Percentiles rank a stretch among this genome's conserved stretches.
phyloP scores from a whole-genome alignment of 2,329 filamentous ascomycete genomes.

The Hyphodiscus sp. region DNA sequence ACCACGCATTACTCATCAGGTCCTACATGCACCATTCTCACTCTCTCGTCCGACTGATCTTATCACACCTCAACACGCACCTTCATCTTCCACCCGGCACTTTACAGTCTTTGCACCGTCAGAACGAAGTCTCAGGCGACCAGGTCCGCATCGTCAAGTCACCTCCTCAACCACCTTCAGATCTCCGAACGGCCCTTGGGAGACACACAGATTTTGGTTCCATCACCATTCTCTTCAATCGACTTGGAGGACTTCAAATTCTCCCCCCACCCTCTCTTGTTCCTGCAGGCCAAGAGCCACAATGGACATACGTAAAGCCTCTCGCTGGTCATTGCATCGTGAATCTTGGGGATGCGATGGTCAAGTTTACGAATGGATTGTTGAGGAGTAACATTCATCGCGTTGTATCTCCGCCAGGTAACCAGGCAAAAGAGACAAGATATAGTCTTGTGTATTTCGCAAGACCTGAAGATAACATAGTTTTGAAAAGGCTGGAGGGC shows the following conservation, averaged over 20 bases:
- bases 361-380: slow-evolving; percentile 30
- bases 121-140: slow-evolving; percentile 15
- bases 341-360: slow-evolving; percentile 34
- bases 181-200: slow-evolving; percentile 17
- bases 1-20: slow-evolving; percentile 12
- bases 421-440: slow-evolving; percentile 26
- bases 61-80: slow-evolving; percentile 21
- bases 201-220: slow-evolving; percentile 35
- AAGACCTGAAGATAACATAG: slow-evolving; percentile 42
- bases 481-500: slow-evolving; percentile 18
- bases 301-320: slow-evolving; percentile 33
- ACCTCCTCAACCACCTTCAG: slow-evolving; percentile 22
- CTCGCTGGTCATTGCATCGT: slow-evolving; percentile 31
- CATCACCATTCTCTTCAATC: slow-evolving; percentile 35
- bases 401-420: slow-evolving; percentile 28
- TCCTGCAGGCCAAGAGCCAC: slow-evolving; percentile 12
- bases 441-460: slow-evolving; percentile 50
- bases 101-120: slow-evolving; percentile 16
- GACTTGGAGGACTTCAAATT: slow-evolving; percentile 34
- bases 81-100: slow-evolving; percentile 19
- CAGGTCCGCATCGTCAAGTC: slow-evolving; percentile 24
- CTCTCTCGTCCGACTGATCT: slow-evolving; percentile 16
- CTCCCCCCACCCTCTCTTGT: slow-evolving; percentile 22
- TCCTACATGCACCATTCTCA: slow-evolving; percentile 19
- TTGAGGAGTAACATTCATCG: slow-evolving; percentile 31